phyloP scores from a whole-genome alignment of 345 rosid genomes.

The Citrus australasica region DNA sequence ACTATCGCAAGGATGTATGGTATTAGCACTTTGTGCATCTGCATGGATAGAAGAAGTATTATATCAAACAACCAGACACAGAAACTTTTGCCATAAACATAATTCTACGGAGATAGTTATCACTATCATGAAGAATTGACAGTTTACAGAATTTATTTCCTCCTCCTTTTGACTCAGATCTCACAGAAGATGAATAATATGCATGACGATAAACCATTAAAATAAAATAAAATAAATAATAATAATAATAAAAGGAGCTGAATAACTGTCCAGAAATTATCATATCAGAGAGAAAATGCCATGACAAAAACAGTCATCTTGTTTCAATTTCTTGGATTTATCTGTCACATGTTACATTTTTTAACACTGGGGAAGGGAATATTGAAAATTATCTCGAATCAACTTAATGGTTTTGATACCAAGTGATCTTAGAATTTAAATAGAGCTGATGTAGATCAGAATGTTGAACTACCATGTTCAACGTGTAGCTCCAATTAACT shows the following conservation, averaged over 20 bases:
- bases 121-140: not conserved
- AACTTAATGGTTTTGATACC: not conserved
- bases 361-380: not conserved
- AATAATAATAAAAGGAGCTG: not conserved
- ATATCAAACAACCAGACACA: not conserved
- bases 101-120: not conserved
- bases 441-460: not conserved
- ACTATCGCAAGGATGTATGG: constrained; percentile 66
- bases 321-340: not conserved
- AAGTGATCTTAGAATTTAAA: not conserved
- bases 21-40: constrained; percentile 84
- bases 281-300: not conserved
- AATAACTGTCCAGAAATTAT: not conserved
- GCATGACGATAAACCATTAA: not conserved
- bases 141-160: not conserved
- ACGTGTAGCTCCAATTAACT: not conserved
- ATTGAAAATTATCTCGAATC: not conserved
- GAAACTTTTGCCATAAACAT: not conserved
- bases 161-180: not conserved
- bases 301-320: not conserved
- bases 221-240: not conserved
- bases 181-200: not conserved
- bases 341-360: not conserved
- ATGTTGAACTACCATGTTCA: not conserved
- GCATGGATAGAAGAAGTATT: constrained; percentile 20